Percentiles rank a stretch among this genome's conserved stretches.
These are phyloP conservation scores for Phytophthora crassamura DNA, from an alignment of 352 stramenopile species.

Conservation along the genomic window DNA sequence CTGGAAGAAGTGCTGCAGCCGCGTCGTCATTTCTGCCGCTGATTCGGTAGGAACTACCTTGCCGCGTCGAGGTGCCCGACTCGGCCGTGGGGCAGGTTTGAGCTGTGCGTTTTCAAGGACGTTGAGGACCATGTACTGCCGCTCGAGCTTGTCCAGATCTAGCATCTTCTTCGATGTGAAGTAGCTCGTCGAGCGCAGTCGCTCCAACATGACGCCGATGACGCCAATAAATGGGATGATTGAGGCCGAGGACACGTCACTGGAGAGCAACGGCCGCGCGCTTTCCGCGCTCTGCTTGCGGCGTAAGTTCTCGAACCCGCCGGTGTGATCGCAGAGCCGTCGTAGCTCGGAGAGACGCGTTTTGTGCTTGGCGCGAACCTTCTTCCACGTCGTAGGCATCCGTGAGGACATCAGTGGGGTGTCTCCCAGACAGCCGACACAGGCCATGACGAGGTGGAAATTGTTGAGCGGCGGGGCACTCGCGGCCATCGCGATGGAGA, in stretches of 20 bases:
- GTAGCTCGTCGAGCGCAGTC: constrained; percentile 56
- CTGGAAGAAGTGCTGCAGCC: constrained; percentile 47
- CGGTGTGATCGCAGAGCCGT: constrained; percentile 69
- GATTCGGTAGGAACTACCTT: constrained; percentile 29
- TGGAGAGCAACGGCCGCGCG: constrained; percentile 12
- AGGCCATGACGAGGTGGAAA: constrained; percentile 84
- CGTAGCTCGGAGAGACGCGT: constrained; percentile 65
- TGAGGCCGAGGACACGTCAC: constrained; percentile 25
- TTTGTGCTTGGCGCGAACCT: constrained; percentile 72
- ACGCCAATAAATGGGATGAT: constrained; percentile 83
- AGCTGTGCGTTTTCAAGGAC: constrained; percentile 59
- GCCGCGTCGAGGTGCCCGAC: constrained; percentile 18
- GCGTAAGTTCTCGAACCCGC: constrained; percentile 75
- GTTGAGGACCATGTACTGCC: constrained; percentile 58
- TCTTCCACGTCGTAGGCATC: constrained; percentile 76
- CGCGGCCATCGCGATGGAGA: constrained; percentile 60
- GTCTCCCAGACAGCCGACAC: constrained; percentile 76
- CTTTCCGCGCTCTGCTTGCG: constrained; percentile 61
- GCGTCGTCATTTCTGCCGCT: constrained; percentile 18
- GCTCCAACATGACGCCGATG: constrained; percentile 71
- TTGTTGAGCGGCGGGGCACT: constrained; percentile 60
- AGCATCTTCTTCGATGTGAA: constrained; percentile 48
- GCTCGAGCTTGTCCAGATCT: constrained; percentile 67
- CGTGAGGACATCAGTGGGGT: constrained; percentile 73
- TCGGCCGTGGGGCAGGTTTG: constrained; percentile 32